phyloP scores from a whole-genome alignment of 306 rosid genomes.

The Corylus heterophylla region DNA sequence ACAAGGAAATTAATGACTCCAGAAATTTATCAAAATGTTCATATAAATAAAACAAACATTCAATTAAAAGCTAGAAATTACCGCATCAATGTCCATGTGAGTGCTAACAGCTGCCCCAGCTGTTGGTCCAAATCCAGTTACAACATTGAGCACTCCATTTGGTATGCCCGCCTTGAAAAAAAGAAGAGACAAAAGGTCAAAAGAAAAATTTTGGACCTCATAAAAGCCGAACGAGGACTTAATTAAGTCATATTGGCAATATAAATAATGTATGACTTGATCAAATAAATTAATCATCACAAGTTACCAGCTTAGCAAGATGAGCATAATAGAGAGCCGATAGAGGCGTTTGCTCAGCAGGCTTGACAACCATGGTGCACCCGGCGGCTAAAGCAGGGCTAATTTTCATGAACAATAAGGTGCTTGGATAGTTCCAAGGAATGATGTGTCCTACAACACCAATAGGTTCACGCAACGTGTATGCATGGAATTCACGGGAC shows the following conservation, averaged over 20 bases:
- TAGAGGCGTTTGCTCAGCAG: slow-evolving; percentile 91
- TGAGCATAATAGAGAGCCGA: slow-evolving; percentile 80
- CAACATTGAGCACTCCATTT: slow-evolving; percentile 79
- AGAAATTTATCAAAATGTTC: not conserved
- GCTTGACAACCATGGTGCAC: slow-evolving; percentile 82
- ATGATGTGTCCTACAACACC: slow-evolving; percentile 85
- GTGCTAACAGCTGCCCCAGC: slow-evolving; percentile 76
- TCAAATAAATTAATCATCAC: not conserved
- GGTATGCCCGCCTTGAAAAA: slow-evolving; percentile 75
- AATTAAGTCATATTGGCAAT: too few relatives aligned
- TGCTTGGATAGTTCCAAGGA: slow-evolving; percentile 83
- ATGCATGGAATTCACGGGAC: slow-evolving; percentile 48
- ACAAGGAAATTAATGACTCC: not conserved
- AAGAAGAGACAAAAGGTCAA: not conserved
- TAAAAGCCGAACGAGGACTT: too few relatives aligned
- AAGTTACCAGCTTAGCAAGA: slow-evolving; percentile 63
- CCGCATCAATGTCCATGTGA: slow-evolving; percentile 88
- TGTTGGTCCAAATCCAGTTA: slow-evolving; percentile 76
- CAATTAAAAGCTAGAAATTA: slow-evolving; percentile 17
- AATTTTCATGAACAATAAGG: slow-evolving; percentile 52
- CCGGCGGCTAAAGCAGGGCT: slow-evolving; percentile 85
- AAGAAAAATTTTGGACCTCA: too few relatives aligned
- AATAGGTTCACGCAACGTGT: slow-evolving; percentile 72
- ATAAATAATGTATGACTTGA: too few relatives aligned
- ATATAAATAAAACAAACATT: not conserved